Evolutionary conservation across 2,329 filamentous ascomycete genomes (phyloP), one percentile per base, ranked within the genome.

Genomic region (Penicillium paneum): DNA sequence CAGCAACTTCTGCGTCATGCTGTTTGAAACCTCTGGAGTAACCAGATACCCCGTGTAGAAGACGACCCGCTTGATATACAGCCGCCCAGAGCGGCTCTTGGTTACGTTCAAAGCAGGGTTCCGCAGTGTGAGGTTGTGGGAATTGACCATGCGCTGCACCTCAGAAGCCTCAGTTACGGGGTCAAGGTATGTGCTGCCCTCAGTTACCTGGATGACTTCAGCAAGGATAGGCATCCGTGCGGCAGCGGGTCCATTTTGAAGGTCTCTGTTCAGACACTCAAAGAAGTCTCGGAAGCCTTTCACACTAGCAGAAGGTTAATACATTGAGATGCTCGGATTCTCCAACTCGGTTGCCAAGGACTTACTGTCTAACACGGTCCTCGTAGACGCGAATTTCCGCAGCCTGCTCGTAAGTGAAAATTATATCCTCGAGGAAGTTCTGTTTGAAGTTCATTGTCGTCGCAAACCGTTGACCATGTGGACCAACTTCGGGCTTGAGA

Each of bases 391-490:
- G 84, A 51, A 97, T 87, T 66, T 96, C 91, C n/a, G 87, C 83
- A 3, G 93, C 91, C 39, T 85, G 73, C 58, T 81, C 83, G 75
- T 97, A 97, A 28, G 93, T 97, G 74, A 91, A 86, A 76, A 97
- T 83, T 50, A 97, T 77, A 24, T 88, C 83, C 59, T 84, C 82
- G 28, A 99, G 82, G 65, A 97, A 90, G 36, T 84, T 79, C 69
- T 96, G 89, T 77, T 99, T 99, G 81, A 96, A 99, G 26, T 84
- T 77, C 86, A 97, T 94, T 3, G 94, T 99, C 66, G 81, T 90
- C 48, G 77, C 71, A 69, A 97, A 95, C 19, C 81, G 82, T 73
- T 96, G 86, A 62, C 88, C 89, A 54, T 84, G 85, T 2, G 93
- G 94, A 6, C 91, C 89, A 56, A 88, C 87, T 54, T 84, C 82